phyloP scores from a whole-genome alignment of 805 yeast species.

The Ogataea corticis region DNA sequence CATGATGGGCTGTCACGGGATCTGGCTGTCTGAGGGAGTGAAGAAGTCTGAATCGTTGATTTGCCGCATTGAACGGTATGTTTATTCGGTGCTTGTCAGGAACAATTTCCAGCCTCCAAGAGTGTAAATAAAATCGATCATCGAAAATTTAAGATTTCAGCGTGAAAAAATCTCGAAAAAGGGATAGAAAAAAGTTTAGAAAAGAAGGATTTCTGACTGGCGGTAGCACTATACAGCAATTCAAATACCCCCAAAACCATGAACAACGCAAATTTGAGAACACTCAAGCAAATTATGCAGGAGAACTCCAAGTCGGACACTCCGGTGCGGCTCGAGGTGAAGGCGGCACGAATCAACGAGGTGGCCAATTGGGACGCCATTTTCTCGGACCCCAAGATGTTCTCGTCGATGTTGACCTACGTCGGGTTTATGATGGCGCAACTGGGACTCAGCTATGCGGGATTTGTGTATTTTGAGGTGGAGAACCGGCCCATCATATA shows the following conservation, averaged over 20 bases:
- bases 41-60: slow-evolving; percentile 49
- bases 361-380: slow-evolving; percentile 30
- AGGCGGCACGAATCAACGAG: slow-evolving; percentile 18
- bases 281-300: slow-evolving; percentile 11
- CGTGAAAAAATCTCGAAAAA: not conserved
- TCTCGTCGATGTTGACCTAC: slow-evolving; percentile 22
- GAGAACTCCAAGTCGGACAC: slow-evolving; percentile 4
- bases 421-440: slow-evolving; percentile 29
- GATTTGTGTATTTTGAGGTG: slow-evolving; percentile 29
- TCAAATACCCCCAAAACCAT: not conserved
- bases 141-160: not conserved
- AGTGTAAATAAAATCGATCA: not conserved
- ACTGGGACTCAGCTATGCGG: slow-evolving; percentile 28
- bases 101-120: slow-evolving; percentile 2
- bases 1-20: slow-evolving; percentile 81
- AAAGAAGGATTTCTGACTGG: not conserved
- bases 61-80: slow-evolving; percentile 52
- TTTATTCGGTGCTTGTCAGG: slow-evolving; percentile 17
- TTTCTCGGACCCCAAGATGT: slow-evolving; percentile 22
- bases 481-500: slow-evolving; percentile 26
- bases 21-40: slow-evolving; percentile 86
- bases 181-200: slow-evolving; percentile 1
- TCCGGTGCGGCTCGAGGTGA: slow-evolving; percentile 8
- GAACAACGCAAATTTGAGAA: slow-evolving; percentile 10
- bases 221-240: not conserved